A percentile compares a stretch with the other conserved stretches of the same genome.
phyloP scores from a whole-genome alignment of 176 grass and related monocot genomes.

The Oryza meyeriana region DNA sequence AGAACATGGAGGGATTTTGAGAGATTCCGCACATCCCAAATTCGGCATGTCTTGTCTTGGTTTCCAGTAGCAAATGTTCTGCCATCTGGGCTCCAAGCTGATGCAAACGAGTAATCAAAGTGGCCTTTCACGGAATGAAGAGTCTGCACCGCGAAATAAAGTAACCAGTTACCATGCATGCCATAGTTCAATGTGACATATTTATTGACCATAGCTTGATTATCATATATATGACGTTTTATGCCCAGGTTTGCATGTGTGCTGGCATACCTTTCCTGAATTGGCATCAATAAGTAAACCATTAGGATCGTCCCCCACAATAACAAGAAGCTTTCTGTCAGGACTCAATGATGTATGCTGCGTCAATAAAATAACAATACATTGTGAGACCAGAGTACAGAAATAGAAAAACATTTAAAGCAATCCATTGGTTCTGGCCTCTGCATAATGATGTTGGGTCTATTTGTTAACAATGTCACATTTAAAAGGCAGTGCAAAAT shows the following conservation, averaged over 20 bases:
- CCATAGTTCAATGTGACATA: constrained; percentile 12
- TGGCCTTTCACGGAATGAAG: constrained; percentile 78
- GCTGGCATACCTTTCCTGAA: constrained; percentile 79
- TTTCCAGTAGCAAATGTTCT: constrained; percentile 90
- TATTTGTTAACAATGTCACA: constrained; percentile 3
- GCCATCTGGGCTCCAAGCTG: constrained; percentile 90
- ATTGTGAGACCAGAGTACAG: constrained; percentile 7
- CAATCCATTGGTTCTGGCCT: background rate
- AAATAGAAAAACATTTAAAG: background rate
- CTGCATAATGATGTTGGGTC: background rate
- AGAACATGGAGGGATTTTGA: constrained; percentile 69
- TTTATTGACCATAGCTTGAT: constrained; percentile 13
- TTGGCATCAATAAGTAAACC: constrained; percentile 81
- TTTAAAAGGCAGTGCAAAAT: background rate
- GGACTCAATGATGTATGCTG: constrained; percentile 98
- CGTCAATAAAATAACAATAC: constrained; percentile 41
- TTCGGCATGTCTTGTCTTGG: constrained; percentile 97
- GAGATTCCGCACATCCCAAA: constrained; percentile 87
- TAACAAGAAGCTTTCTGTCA: constrained; percentile 73
- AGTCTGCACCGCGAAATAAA: constrained; percentile 49
- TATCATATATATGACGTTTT: constrained; percentile 13
- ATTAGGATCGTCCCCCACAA: constrained; percentile 84
- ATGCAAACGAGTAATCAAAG: constrained; percentile 86
- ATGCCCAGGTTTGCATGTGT: background rate
- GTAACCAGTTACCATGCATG: constrained; percentile 1